Base-by-base conservation (phyloP, 2,329 filamentous ascomycete genomes). In the Ceratocystis harringtonii region DNA sequence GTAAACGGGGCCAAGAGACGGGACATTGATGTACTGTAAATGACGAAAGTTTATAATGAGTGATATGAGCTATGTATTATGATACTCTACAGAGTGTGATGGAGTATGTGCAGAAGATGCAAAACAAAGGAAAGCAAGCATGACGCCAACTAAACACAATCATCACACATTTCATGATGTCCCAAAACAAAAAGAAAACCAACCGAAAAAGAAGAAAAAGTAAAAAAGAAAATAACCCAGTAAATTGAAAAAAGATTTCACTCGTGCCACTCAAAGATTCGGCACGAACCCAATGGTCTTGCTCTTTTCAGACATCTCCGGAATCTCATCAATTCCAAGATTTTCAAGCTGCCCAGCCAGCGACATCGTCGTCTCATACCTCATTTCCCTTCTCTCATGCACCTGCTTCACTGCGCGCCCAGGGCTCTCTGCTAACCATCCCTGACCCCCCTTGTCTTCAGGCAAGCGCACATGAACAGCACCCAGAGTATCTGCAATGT, bases 401-500 rank as follows among this genome's bases (percentile, higher is more conserved):
- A 62, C 25, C 2, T 60, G 22, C 5, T 41, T 62, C 28, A 19
- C 50, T 66, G 63, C 44, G 3, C 64, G 58, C 2, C 44, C 60
- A 19, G 28, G 41, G 36, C 41, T 62, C 12, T 70, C 68, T 61
- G 71, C 68, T 10, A 74, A 68, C 10, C 72, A 71, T 10, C 19
- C 48, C 1, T 78, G 71, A 0, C 80, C 70, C 0, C 76, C 70
- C 0, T 76, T 75, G 0, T 81, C 83, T 0, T 84, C 86, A 0
- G 90, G 90, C 0, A 96, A 79, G 4, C 81, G 79, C n/a, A 96
- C 83, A 30, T 84, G 81, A 1, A 76, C 76, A 0, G 90, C 90
- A 25, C 85, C 83, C 0, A 96, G 78, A 0, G 87, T 91, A 68
- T 88, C 83, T 32, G 85, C 87, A 66, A 97, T 95, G 71, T 97